Percentiles rank a stretch among this genome's conserved stretches.
Evolutionary conservation across 192 early-diverging fungal species (phyloP).

Genomic region (Helicostylum pulchrum): DNA sequence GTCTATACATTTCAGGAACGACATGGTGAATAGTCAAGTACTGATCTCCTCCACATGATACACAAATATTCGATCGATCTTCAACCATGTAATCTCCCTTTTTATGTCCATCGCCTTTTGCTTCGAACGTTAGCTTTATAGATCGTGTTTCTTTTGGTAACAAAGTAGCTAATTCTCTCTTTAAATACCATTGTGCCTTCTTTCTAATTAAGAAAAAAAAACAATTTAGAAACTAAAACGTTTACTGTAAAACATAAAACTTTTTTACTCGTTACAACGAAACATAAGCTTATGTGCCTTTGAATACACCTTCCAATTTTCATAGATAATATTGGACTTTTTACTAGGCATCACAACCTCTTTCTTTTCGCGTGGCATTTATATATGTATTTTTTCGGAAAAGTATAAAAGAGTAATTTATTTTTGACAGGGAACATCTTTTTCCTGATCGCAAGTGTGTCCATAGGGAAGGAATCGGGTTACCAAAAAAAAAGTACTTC

Average conservation of each 20-base stretch:
- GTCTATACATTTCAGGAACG: conserved; percentile 42
- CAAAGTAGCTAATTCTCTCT: conserved; percentile 22
- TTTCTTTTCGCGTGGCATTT: conserved; percentile 15
- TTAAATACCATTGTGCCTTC: conserved; percentile 37
- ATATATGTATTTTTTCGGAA: too few species aligned
- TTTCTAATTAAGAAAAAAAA: conserved; percentile 18
- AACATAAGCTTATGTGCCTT: conserved; percentile 34
- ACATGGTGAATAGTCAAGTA: conserved; percentile 37
- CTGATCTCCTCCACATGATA: conserved; percentile 24
- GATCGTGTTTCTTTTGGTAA: conserved; percentile 11
- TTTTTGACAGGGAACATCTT: too few species aligned
- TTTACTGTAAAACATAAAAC: background rate
- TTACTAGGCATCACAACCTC: conserved; percentile 15
- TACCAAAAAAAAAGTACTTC: too few species aligned
- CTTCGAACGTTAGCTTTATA: conserved; percentile 33
- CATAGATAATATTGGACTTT: conserved; percentile 28
- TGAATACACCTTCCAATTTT: conserved; percentile 46
- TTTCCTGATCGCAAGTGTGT: too few species aligned
- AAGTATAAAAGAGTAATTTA: too few species aligned
- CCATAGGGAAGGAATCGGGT: too few species aligned
- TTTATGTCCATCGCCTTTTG: conserved; percentile 35
- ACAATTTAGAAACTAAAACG: background rate
- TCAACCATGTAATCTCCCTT: conserved; percentile 33
- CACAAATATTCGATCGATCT: conserved; percentile 36
- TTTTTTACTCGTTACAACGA: conserved; percentile 30